Percentiles rank a stretch among this genome's conserved stretches.
Conservation (phyloP, 352 stramenopile genomes). For the Bremia lactucae region DNA sequence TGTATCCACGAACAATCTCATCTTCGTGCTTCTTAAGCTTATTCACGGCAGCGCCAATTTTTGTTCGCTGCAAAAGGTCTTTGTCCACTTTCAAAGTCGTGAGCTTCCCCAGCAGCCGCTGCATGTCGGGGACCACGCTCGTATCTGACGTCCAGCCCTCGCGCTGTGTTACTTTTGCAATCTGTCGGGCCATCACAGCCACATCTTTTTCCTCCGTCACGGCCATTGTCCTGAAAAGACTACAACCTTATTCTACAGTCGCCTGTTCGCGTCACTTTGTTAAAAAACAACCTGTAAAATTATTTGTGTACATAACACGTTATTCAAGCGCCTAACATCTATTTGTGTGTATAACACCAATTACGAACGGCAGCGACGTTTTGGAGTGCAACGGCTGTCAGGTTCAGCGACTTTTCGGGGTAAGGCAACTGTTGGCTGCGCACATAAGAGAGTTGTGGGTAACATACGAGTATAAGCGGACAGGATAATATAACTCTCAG, state of each 20-base stretch:
- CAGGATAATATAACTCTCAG: too few species aligned
- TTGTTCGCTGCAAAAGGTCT: conserved; percentile 60
- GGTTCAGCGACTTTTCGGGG: too few species aligned
- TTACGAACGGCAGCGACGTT: too few species aligned
- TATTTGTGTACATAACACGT: too few species aligned
- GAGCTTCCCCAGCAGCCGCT: conserved; percentile 56
- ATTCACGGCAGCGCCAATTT: conserved; percentile 71
- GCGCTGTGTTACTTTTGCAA: conserved; percentile 48
- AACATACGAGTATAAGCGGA: too few species aligned
- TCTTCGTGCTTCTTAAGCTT: conserved; percentile 83
- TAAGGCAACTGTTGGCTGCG: too few species aligned
- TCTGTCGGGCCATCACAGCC: conserved; percentile 54
- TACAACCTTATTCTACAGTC: not conserved
- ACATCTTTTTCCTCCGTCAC: conserved; percentile 44
- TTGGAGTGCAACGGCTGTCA: too few species aligned
- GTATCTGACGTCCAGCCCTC: conserved; percentile 55
- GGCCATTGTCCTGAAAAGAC: conserved; percentile 6
- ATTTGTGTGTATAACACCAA: too few species aligned
- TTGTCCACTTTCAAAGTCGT: conserved; percentile 71
- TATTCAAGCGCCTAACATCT: too few species aligned
- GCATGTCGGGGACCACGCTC: conserved; percentile 48
- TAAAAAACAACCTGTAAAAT: too few species aligned
- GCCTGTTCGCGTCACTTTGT: too few species aligned
- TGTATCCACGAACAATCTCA: conserved; percentile 71
- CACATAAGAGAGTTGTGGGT: too few species aligned